These are phyloP conservation scores for Prunus padus DNA, from an alignment of 306 rosid species.

Conservation along the genomic window DNA sequence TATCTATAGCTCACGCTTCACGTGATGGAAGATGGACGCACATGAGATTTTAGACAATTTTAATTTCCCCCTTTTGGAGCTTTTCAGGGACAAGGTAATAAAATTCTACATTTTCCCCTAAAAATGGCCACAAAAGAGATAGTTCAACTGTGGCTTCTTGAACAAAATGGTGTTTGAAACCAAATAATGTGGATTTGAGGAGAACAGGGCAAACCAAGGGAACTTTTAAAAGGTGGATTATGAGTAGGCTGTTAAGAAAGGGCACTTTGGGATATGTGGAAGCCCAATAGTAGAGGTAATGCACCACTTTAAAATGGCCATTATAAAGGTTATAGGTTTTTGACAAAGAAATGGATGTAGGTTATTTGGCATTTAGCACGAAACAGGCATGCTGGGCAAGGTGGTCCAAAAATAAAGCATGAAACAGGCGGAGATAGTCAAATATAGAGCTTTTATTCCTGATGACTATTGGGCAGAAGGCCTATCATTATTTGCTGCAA, in stretches of 20 bases:
- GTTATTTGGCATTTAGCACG: not conserved
- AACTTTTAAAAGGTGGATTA: not conserved
- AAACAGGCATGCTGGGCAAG: not conserved
- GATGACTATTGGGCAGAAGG: too few relatives aligned
- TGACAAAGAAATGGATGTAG: not conserved
- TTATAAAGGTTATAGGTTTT: not conserved
- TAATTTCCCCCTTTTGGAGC: not conserved
- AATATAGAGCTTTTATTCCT: not conserved
- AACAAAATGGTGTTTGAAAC: not conserved
- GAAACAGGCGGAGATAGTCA: not conserved
- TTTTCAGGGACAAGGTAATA: not conserved
- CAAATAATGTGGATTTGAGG: not conserved
- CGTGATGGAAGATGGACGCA: not conserved
- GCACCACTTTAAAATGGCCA: not conserved
- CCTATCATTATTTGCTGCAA: too few relatives aligned
- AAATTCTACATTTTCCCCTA: not conserved
- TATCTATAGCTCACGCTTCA: not conserved
- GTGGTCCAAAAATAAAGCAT: conserved; percentile 1
- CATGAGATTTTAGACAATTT: not conserved
- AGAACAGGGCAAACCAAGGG: not conserved
- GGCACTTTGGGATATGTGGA: not conserved
- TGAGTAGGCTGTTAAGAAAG: not conserved
- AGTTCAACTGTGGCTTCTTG: not conserved
- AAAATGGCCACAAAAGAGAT: not conserved
- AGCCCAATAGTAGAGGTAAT: not conserved